These are phyloP conservation scores for Neurospora sp. DNA, from an alignment of 495 filamentous ascomycete genomes.

Conservation along the genomic window DNA sequence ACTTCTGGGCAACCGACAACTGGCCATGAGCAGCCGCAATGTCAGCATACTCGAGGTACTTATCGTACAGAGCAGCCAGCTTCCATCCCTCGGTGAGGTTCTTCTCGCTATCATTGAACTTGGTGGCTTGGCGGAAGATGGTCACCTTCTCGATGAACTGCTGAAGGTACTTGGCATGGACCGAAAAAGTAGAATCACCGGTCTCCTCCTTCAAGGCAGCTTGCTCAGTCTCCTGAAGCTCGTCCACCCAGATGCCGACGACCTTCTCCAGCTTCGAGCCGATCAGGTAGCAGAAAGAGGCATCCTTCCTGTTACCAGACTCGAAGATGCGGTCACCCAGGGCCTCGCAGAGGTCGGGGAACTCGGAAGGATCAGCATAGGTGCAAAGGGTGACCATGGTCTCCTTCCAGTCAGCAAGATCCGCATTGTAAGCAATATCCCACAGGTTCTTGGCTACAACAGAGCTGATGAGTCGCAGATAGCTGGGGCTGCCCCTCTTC, in stretches of 20 bases:
- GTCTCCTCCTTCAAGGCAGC: conserved; percentile 54
- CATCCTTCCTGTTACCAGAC: conserved; percentile 65
- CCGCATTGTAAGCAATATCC: conserved; percentile 96
- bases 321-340: conserved; percentile 88
- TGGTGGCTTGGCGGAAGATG: conserved; percentile 87
- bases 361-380: conserved; percentile 81
- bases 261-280: conserved; percentile 98
- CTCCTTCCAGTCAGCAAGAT: conserved; percentile 90
- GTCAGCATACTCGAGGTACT: conserved; percentile 95
- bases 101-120: conserved; percentile 74
- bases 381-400: conserved; percentile 93
- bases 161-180: conserved; percentile 82
- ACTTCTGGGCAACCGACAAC: conserved; percentile 76
- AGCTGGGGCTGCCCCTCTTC: conserved; percentile 75
- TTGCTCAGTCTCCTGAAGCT: conserved; percentile 74
- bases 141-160: conserved; percentile 97
- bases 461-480: conserved; percentile 80
- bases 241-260: conserved; percentile 81
- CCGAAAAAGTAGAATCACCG: conserved; percentile 74
- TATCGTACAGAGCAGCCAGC: conserved; percentile 77
- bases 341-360: conserved; percentile 91
- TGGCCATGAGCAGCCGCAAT: conserved; percentile 87
- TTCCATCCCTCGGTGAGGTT: conserved; percentile 72
- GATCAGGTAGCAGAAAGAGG: conserved; percentile 89
- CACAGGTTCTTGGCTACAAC: conserved; percentile 94